Percentiles rank a stretch among this genome's conserved stretches.
Evolutionary conservation across 192 early-diverging fungal genomes (phyloP).

Genomic region (Gaertneriomyces sp.): DNA sequence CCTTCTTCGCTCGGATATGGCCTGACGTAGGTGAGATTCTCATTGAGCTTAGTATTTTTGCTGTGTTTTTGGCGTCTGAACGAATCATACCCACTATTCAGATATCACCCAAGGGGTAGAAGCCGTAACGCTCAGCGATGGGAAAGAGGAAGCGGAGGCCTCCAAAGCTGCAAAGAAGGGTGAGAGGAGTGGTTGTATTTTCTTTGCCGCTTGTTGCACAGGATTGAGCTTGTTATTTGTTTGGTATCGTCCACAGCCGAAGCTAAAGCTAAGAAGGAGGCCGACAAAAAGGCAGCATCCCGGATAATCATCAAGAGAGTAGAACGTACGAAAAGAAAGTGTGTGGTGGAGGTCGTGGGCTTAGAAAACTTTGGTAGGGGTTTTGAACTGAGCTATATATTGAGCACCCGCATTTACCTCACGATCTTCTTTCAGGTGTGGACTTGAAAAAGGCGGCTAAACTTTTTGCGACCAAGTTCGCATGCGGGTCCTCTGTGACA

Average conservation of each 20-base stretch:
- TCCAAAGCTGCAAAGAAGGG: conserved; percentile 22
- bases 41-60: not conserved
- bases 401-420: conserved; percentile 18
- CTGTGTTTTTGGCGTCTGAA: conserved; percentile 6
- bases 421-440: conserved; percentile 54
- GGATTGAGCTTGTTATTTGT: too few relatives aligned
- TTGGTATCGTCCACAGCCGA: too few relatives aligned
- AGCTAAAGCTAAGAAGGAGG: conserved; percentile 57
- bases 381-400: too few relatives aligned
- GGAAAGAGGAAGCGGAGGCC: not conserved
- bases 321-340: conserved; percentile 91
- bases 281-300: conserved; percentile 14
- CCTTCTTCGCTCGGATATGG: conserved; percentile 58
- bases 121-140: conserved; percentile 3
- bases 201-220: too few relatives aligned
- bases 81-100: not conserved
- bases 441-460: conserved; percentile 98
- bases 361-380: conserved; percentile 82
- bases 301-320: conserved; percentile 80
- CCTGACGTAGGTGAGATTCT: conserved; percentile 30
- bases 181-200: not conserved
- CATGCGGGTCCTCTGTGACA: conserved; percentile 83
- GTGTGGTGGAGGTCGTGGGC: conserved; percentile 78
- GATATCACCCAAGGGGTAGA: conserved; percentile 8
- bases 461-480: conserved; percentile 91